Evolutionary conservation across 2,329 filamentous ascomycete genomes (phyloP).

Genomic region (Zymoseptoria tritici): DNA sequence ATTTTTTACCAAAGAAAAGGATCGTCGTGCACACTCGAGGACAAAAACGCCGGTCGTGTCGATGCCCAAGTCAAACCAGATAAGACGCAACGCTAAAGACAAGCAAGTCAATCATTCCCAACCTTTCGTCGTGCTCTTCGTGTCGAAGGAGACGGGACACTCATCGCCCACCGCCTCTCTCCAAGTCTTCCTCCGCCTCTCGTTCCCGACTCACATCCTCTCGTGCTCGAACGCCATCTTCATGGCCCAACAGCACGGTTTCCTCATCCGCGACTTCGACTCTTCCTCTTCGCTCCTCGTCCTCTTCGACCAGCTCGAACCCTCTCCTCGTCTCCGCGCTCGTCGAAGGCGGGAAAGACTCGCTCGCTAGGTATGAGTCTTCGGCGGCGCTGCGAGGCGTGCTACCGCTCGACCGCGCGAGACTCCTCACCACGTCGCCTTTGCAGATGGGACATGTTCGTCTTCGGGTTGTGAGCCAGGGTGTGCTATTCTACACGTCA

Average conservation of each 20-base stretch:
- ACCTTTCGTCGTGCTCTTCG: too few relatives aligned
- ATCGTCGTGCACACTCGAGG: too few relatives aligned
- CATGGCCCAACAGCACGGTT: neutral
- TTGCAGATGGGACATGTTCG: conserved; percentile 99
- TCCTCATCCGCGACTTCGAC: neutral
- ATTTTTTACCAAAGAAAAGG: too few relatives aligned
- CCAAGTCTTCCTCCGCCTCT: neutral
- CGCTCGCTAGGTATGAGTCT: neutral
- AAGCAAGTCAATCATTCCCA: too few relatives aligned
- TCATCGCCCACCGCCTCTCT: neutral
- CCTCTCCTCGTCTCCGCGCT: neutral
- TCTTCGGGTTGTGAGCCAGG: conserved; percentile 90
- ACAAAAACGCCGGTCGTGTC: too few relatives aligned
- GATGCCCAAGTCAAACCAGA: too few relatives aligned
- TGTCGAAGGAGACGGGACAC: too few relatives aligned
- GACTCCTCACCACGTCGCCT: conserved; percentile 72
- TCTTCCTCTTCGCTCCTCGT: neutral
- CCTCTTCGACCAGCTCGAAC: neutral
- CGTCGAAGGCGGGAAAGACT: neutral
- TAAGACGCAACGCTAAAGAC: too few relatives aligned
- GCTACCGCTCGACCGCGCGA: conserved; percentile 19
- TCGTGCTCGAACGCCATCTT: neutral
- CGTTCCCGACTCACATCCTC: neutral
- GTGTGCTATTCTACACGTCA: conserved; percentile 55
- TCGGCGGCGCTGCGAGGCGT: neutral